phyloP scores from a whole-genome alignment of 225 moss, liverwort and hornwort species.

The Lunularia cruciata region DNA sequence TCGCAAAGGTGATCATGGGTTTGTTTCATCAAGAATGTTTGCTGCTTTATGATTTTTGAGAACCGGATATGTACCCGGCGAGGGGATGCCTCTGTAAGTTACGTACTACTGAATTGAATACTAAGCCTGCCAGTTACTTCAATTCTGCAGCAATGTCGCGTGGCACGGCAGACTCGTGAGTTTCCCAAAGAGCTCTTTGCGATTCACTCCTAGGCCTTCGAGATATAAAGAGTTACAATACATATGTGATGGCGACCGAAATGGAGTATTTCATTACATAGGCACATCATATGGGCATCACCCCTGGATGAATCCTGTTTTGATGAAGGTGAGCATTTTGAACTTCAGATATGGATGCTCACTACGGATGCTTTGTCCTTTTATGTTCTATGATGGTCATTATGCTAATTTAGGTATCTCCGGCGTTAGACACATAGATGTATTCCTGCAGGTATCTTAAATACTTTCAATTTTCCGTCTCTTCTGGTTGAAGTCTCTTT shows the following conservation, averaged over 20 bases:
- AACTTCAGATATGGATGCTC: background rate
- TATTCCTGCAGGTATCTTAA: no score
- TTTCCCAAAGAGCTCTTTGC: slow-evolving; percentile 57
- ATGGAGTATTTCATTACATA: slow-evolving; percentile 89
- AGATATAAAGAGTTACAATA: slow-evolving; percentile 85
- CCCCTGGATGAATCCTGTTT: slow-evolving; percentile 97
- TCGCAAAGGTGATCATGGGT: slow-evolving; percentile 56
- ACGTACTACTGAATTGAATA: background rate
- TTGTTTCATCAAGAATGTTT: background rate
- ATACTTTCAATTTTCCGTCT: no score
- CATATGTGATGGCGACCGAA: slow-evolving; percentile 89
- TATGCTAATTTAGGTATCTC: no score
- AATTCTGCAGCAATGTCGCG: slow-evolving; percentile 50
- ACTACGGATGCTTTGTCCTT: no score
- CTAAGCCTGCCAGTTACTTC: background rate
- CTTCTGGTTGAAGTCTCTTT: no score
- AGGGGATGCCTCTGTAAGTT: background rate
- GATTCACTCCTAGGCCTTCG: slow-evolving; percentile 80
- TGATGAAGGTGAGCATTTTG: slow-evolving; percentile 62
- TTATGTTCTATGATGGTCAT: no score
- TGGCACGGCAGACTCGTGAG: slow-evolving; percentile 77
- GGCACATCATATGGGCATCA: slow-evolving; percentile 89
- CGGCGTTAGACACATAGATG: no score
- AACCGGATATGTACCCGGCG: background rate
- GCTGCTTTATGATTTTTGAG: background rate